Conservation (phyloP, 306 rosid genomes). For the peach (Prunus persica) region DNA sequence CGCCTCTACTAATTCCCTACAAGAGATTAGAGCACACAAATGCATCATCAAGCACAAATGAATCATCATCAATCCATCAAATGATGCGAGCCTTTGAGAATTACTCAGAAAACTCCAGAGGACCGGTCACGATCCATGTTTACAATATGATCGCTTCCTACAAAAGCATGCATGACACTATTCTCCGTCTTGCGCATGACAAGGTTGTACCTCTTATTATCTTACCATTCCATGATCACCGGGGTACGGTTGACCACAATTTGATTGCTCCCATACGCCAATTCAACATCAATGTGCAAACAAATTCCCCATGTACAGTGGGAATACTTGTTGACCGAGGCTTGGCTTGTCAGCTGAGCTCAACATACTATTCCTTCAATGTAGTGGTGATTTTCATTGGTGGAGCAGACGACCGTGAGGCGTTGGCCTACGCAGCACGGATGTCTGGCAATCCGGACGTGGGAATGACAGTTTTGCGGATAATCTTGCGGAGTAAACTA, state of each 20-base stretch:
- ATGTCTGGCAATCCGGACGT: constrained; percentile 24
- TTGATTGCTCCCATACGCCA: constrained; percentile 37
- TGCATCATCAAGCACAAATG: no score
- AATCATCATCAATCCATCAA: constrained; percentile 13
- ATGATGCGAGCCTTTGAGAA: constrained; percentile 35
- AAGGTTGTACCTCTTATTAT: constrained; percentile 51
- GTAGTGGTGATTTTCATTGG: constrained; percentile 66
- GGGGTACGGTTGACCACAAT: constrained; percentile 37
- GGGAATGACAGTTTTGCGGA: background rate
- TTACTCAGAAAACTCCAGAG: constrained; percentile 28
- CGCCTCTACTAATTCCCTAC: constrained; percentile 47
- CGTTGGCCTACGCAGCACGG: constrained; percentile 51
- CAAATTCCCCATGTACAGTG: constrained; percentile 80
- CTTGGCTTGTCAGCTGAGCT: constrained; percentile 26
- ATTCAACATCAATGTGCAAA: constrained; percentile 56
- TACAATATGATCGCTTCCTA: constrained; percentile 48
- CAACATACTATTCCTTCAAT: constrained; percentile 17
- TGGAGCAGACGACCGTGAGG: constrained; percentile 67
- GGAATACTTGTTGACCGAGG: constrained; percentile 67
- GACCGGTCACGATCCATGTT: constrained; percentile 29
- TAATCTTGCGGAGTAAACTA: background rate
- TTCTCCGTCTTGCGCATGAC: constrained; percentile 27
- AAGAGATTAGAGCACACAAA: no score
- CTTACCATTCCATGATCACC: constrained; percentile 48
- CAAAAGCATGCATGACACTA: constrained; percentile 45